Conservation (phyloP, 2,329 filamentous ascomycete genomes). For the Tolypocladium sp. region DNA sequence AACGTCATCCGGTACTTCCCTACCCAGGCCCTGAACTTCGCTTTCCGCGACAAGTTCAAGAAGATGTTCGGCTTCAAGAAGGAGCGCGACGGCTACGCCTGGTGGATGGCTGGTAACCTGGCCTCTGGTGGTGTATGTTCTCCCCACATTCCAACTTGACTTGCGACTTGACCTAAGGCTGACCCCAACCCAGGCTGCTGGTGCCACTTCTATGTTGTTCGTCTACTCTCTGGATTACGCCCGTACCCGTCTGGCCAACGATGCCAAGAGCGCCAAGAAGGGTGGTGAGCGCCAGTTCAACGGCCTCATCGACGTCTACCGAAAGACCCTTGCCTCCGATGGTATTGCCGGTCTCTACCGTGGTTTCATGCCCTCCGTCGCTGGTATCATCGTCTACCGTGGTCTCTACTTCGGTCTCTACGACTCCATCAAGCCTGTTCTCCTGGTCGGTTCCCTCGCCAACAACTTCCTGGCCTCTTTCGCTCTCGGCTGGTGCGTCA, state of each 20-base stretch:
- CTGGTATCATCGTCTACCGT: constrained; percentile 99
- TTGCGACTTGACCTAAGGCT: neutral
- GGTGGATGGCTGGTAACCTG: constrained; percentile 99
- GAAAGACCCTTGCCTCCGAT: constrained; percentile 98
- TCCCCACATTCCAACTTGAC: neutral
- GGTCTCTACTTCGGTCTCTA: constrained; percentile 99
- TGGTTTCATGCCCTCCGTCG: constrained; percentile 99
- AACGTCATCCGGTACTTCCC: constrained; percentile 99
- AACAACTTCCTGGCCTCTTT: constrained; percentile 99
- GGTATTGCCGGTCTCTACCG: constrained; percentile 99
- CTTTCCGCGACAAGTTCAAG: constrained; percentile 99
- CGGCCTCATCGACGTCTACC: constrained; percentile 98
- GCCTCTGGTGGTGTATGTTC: constrained; percentile 95
- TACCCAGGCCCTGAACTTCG: constrained; percentile 99
- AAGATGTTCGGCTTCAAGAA: constrained; percentile 99
- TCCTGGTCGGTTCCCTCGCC: constrained; percentile 83
- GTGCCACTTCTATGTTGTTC: constrained; percentile 99
- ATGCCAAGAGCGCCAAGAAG: constrained; percentile 96
- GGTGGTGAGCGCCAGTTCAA: constrained; percentile 99
- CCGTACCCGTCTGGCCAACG: constrained; percentile 99
- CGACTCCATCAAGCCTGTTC: constrained; percentile 99
- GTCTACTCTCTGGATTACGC: constrained; percentile 99
- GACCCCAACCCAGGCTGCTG: constrained; percentile 59
- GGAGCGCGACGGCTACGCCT: constrained; percentile 94
- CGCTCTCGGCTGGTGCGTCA: constrained; percentile 96